A percentile compares a stretch with the other conserved stretches of the same genome.
Evolutionary conservation across 2,329 filamentous ascomycete species (phyloP).

Genomic region (Alternaria gansuensis): DNA sequence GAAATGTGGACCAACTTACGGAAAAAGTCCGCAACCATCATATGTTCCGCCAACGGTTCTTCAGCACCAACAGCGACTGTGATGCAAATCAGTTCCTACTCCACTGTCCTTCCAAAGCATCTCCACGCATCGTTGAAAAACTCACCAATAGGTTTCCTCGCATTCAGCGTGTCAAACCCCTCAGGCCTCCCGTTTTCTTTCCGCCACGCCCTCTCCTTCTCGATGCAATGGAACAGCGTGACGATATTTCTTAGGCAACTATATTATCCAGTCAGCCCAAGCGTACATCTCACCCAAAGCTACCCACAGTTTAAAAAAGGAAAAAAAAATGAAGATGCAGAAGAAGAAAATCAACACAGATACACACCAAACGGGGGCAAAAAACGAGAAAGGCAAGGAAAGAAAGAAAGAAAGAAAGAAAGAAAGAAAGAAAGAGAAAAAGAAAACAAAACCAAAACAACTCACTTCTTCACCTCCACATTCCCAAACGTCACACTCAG

Average conservation of each 20-base stretch:
- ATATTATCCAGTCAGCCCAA: constrained; percentile 46
- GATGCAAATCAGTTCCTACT: background rate
- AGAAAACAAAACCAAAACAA: background rate
- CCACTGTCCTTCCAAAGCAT: too few species aligned
- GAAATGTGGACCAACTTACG: constrained; percentile 65
- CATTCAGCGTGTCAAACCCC: constrained; percentile 76
- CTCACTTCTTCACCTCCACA: constrained; percentile 82
- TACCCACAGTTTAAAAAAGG: too few species aligned
- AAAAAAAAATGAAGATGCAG: background rate
- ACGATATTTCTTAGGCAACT: constrained; percentile 90
- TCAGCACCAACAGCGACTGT: constrained; percentile 83
- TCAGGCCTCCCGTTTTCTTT: constrained; percentile 70
- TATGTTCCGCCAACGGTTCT: constrained; percentile 83
- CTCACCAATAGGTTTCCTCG: constrained; percentile 72
- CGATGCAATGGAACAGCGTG: constrained; percentile 88
- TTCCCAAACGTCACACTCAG: constrained; percentile 95
- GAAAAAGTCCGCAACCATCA: constrained; percentile 76
- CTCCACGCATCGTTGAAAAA: background rate
- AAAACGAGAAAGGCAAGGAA: background rate
- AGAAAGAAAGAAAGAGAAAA: background rate
- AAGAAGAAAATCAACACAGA: too few species aligned
- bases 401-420: background rate
- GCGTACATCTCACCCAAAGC: background rate
- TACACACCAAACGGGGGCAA: too few species aligned
- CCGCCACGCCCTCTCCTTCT: constrained; percentile 88